Evolutionary conservation across 148 eudicot genomes (phyloP).

Genomic region (Heliamphora exappendiculata): DNA sequence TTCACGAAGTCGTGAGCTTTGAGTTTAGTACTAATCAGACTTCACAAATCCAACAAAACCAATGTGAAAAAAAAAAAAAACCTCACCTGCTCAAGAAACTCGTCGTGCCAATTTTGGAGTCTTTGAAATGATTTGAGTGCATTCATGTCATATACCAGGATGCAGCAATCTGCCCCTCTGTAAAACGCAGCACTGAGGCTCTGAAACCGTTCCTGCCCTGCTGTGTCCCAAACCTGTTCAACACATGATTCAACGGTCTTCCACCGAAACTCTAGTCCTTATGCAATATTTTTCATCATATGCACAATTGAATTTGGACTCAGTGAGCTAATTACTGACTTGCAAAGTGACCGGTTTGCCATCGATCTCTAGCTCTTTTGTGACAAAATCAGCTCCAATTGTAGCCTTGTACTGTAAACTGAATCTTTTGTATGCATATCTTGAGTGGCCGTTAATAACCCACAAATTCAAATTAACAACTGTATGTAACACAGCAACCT

Average conservation of each 20-base stretch:
- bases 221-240: constrained; percentile 53
- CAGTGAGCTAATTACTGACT: constrained; percentile 21
- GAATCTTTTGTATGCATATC: constrained; percentile 64
- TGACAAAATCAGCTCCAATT: constrained; percentile 76
- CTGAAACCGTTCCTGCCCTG: constrained; percentile 63
- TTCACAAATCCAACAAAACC: too few relatives aligned
- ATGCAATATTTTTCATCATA: not conserved
- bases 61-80: not conserved
- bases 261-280: too few relatives aligned
- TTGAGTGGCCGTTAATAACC: constrained; percentile 7
- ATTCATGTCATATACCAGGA: constrained; percentile 53
- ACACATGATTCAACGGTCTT: not conserved
- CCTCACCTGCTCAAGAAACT: constrained; percentile 45
- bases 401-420: constrained; percentile 69
- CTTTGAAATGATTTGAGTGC: constrained; percentile 37
- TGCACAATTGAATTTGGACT: not conserved
- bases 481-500: not conserved
- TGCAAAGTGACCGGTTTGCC: constrained; percentile 52
- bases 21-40: too few relatives aligned
- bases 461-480: not conserved
- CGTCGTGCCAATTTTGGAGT: constrained; percentile 49
- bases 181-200: constrained; percentile 58
- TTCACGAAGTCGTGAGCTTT: too few relatives aligned
- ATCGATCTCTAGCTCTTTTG: constrained; percentile 57
- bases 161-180: constrained; percentile 60